These are phyloP conservation scores for Zoysia japonica DNA, from an alignment of 176 grass and related monocot species.

Conservation along the genomic window DNA sequence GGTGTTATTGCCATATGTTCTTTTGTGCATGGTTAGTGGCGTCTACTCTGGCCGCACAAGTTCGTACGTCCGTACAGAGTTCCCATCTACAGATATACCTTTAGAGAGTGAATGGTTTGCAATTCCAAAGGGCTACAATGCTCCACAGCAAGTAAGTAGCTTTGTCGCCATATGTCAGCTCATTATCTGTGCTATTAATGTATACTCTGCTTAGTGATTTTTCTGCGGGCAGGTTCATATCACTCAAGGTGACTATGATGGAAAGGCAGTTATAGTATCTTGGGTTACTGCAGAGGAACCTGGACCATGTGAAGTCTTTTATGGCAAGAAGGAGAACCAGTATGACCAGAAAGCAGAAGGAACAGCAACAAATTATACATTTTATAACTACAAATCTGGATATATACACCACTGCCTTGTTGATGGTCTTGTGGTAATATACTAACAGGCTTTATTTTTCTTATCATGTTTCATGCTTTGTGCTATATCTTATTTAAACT, in stretches of 20 bases:
- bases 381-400: conserved; percentile 94
- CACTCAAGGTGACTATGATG: conserved; percentile 95
- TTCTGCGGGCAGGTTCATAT: conserved; percentile 74
- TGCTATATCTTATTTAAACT: conserved; percentile 15
- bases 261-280: conserved; percentile 84
- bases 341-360: conserved; percentile 73
- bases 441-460: not conserved
- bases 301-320: conserved; percentile 68
- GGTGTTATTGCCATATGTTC: conserved; percentile 37
- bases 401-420: conserved; percentile 91
- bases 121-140: conserved; percentile 74
- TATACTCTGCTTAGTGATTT: conserved; percentile 7
- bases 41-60: conserved; percentile 66
- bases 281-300: conserved; percentile 78
- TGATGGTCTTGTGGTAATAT: conserved; percentile 68
- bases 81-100: conserved; percentile 81
- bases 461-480: conserved; percentile 23
- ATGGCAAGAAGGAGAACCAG: conserved; percentile 57
- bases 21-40: conserved; percentile 47
- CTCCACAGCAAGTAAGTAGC: conserved; percentile 75
- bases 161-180: conserved; percentile 10
- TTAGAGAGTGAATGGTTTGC: conserved; percentile 70
- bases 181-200: not conserved
- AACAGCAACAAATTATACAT: conserved; percentile 76
- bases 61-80: conserved; percentile 71